These are phyloP conservation scores for Epicoccum sorghinum DNA, from an alignment of 2,329 filamentous ascomycete genomes.

Conservation along the genomic window DNA sequence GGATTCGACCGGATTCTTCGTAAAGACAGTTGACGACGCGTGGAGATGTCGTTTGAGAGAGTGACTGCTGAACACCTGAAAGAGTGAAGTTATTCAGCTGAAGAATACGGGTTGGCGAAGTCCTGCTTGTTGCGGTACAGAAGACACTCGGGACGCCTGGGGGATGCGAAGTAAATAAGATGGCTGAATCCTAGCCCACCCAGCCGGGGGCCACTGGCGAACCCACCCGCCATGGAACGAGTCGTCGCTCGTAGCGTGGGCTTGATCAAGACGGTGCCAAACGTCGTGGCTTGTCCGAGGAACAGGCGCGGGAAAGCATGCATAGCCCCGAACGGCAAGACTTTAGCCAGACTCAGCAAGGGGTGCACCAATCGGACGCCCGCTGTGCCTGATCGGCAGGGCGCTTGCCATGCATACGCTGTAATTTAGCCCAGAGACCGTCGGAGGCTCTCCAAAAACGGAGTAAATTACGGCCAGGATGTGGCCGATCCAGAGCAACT, in stretches of 20 bases:
- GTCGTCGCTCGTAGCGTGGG: slow-evolving; percentile 41
- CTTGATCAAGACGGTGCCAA: slow-evolving; percentile 40
- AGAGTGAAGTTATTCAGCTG: slow-evolving; percentile 51
- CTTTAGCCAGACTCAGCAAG: slow-evolving; percentile 27
- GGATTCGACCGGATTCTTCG: slow-evolving; percentile 21
- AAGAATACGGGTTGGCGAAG: slow-evolving; percentile 44
- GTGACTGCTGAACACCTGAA: slow-evolving; percentile 48
- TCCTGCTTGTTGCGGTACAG: slow-evolving; percentile 46
- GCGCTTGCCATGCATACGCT: slow-evolving; percentile 25
- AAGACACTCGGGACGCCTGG: slow-evolving; percentile 32
- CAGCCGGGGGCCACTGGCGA: slow-evolving; percentile 37
- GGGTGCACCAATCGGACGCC: slow-evolving; percentile 36
- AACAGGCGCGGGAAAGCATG: slow-evolving; percentile 33
- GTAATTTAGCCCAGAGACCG: slow-evolving; percentile 27
- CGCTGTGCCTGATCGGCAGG: slow-evolving; percentile 43
- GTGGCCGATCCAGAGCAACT: slow-evolving; percentile 20
- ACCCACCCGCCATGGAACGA: slow-evolving; percentile 40
- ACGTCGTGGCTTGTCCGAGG: slow-evolving; percentile 42
- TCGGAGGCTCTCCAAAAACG: slow-evolving; percentile 33
- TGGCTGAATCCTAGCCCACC: slow-evolving; percentile 35
- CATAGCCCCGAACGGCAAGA: slow-evolving; percentile 29
- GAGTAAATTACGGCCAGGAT: slow-evolving; percentile 39
- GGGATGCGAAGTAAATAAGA: slow-evolving; percentile 47
- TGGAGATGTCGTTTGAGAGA: slow-evolving; percentile 36
- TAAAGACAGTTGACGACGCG: slow-evolving; percentile 28